A percentile compares a stretch with the other conserved stretches of the same genome.
Evolutionary conservation across 441 rosid genomes (phyloP).

Genomic region (Corymbia calophylla): DNA sequence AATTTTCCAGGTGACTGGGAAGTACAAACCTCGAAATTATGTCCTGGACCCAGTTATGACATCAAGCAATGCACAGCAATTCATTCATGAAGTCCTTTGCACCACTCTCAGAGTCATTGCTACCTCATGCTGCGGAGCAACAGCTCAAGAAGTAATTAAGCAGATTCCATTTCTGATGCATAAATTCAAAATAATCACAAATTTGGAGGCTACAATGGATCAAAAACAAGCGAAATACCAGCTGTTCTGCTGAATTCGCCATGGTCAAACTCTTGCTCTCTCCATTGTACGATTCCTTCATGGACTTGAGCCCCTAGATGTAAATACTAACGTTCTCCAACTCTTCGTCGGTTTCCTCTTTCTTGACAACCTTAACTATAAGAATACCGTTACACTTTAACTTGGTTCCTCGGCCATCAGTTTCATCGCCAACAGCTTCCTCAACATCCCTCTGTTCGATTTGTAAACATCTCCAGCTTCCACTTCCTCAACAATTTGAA

Average conservation of each 20-base stretch:
- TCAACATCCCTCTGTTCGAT: background rate
- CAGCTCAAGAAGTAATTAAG: background rate
- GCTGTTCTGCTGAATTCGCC: background rate
- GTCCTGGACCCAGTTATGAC: background rate
- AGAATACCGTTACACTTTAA: background rate
- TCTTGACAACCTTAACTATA: background rate
- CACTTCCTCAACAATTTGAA: too few relatives aligned
- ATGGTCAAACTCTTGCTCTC: background rate
- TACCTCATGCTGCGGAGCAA: background rate
- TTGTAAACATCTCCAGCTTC: too few relatives aligned
- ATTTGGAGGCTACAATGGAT: background rate
- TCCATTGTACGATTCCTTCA: background rate
- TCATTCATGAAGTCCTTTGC: background rate
- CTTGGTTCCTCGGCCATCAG: background rate
- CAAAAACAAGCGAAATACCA: background rate
- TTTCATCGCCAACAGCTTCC: background rate
- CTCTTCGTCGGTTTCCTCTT: background rate
- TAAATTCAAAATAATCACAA: background rate
- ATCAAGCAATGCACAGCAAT: background rate
- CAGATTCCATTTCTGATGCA: background rate
- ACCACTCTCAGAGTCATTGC: background rate
- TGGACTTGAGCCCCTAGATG: too few relatives aligned
- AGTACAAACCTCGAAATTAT: background rate
- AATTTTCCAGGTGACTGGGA: background rate
- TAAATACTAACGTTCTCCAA: background rate